These are phyloP conservation scores for Blastomyces emzantsi DNA, from an alignment of 2,329 filamentous ascomycete genomes.

Conservation along the genomic window DNA sequence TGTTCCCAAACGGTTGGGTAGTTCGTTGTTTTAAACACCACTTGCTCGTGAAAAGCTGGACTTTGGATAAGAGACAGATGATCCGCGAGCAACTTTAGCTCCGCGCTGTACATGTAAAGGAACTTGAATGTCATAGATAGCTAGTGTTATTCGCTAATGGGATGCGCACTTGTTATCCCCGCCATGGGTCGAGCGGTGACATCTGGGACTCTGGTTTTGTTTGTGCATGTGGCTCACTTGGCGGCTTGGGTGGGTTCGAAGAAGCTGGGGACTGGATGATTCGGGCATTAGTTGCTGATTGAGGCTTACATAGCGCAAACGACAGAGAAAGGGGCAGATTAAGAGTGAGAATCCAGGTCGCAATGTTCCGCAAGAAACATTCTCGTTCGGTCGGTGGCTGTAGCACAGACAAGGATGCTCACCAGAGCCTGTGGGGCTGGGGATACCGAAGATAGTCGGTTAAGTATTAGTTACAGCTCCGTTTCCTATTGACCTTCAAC, in stretches of 20 bases:
- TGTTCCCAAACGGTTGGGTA: neutral
- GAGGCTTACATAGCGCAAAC: constrained; percentile 5
- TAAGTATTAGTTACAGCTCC: neutral
- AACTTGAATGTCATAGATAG: neutral
- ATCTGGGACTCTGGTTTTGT: neutral
- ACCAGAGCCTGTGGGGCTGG: neutral
- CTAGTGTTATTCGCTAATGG: neutral
- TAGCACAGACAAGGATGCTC: neutral
- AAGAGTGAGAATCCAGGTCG: neutral
- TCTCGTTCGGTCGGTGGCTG: neutral
- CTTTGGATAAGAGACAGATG: neutral
- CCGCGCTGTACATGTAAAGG: neutral
- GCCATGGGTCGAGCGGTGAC: neutral
- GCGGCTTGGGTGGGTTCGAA: neutral
- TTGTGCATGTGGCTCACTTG: neutral
- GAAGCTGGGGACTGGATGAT: neutral
- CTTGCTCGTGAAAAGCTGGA: neutral
- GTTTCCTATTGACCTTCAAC: neutral
- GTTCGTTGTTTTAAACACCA: constrained; percentile 1
- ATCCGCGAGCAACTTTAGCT: constrained; percentile 1
- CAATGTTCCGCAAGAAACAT: neutral
- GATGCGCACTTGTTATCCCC: neutral
- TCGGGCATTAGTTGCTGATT: neutral
- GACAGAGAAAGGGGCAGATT: neutral
- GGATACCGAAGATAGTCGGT: neutral